Base-by-base conservation (phyloP, 768 basidiomycete genomes). In the Mycena latifolia region DNA sequence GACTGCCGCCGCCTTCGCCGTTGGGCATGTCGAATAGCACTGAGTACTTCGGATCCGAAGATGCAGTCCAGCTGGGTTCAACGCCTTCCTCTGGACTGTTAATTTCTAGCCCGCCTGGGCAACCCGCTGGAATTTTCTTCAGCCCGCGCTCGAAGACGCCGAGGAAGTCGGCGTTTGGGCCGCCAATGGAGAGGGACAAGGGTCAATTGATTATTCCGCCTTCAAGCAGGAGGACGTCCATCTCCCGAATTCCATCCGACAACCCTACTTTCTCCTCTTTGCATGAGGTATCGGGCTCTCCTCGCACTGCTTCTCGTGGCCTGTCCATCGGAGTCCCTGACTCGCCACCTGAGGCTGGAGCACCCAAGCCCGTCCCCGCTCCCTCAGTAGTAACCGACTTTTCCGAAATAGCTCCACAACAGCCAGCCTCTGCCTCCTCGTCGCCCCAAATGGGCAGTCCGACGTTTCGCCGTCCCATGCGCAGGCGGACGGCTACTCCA, bases 91-190 rank as follows among this genome's bases (percentile, higher is more conserved):
- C 94, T 14, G 96, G 96, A 0, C 84, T 97, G 9, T 86, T 98
- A 55, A 92, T 99, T 39, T 93, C 96, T 70, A 94, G 91, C 73
- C 94, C 95, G 2, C 95, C 97, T 76, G 97, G 97, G 0, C 90
- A 95, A 70, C 93, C 95, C 3, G 86, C 94, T n/a, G 97, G 96
- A 14, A 96, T 99, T 62, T 94, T 96, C 81, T 99, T 99, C 78
- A 92, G 96, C 67, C 97, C 96, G 2, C 84, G 86, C 31, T 80
- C 67, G 68, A 87, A 79, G 75, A 82, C 69, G 15, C 15, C 76
- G 73, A 11, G 71, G 77, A 55, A 78, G 75, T 43, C 69, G 76
- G 22, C 78, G 79, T 17, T 72, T 52, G 81, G 79, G 47, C 78
- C 77, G 27, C 72, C 76, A 11, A 83, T 84, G 79, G 88, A 89